Evolutionary conservation across 495 filamentous ascomycete genomes (phyloP).

Genomic region (Polyplosphaeria fusca): DNA sequence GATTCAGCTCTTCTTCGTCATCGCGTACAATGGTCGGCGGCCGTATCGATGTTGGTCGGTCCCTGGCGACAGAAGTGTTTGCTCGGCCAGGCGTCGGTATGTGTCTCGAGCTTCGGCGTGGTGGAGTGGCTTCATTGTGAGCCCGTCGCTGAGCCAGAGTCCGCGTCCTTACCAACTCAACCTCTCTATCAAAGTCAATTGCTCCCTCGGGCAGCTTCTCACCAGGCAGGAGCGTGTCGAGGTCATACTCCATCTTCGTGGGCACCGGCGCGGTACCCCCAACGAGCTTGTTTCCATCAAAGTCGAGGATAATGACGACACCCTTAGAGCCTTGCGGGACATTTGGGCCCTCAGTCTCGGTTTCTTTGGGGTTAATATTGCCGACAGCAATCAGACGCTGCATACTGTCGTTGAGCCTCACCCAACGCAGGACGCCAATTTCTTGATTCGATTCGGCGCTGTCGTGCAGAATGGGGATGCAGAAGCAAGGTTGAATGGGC

Average conservation of each 20-base stretch:
- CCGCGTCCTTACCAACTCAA: slow-evolving; percentile 29
- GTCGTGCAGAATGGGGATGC: slow-evolving; percentile 25
- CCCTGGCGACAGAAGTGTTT: slow-evolving; percentile 22
- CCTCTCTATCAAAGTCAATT: slow-evolving; percentile 33
- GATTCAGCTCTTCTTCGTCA: slow-evolving; percentile 20
- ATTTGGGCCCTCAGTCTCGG: slow-evolving; percentile 3
- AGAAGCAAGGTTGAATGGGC: slow-evolving; percentile 29
- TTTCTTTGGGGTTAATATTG: slow-evolving; percentile 13
- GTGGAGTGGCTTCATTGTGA: slow-evolving; percentile 3
- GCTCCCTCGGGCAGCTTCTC: slow-evolving; percentile 29
- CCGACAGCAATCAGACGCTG: slow-evolving; percentile 30
- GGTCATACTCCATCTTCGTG: slow-evolving; percentile 24
- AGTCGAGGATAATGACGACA: slow-evolving; percentile 32
- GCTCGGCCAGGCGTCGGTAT: slow-evolving; percentile 11
- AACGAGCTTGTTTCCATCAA: slow-evolving; percentile 16
- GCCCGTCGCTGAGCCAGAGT: slow-evolving; percentile 28
- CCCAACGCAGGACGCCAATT: slow-evolving; percentile 28
- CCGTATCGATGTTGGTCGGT: slow-evolving; percentile 8
- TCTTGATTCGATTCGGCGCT: slow-evolving; percentile 25
- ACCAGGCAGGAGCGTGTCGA: slow-evolving; percentile 28
- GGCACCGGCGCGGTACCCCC: slow-evolving; percentile 3
- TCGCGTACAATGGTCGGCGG: slow-evolving; percentile 15
- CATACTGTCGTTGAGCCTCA: slow-evolving; percentile 9
- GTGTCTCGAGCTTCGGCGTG: slow-evolving; percentile 16
- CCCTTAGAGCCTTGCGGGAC: slow-evolving; percentile 24